These are phyloP conservation scores for Penicillium turbatum DNA, from an alignment of 495 filamentous ascomycete species.

Conservation along the genomic window DNA sequence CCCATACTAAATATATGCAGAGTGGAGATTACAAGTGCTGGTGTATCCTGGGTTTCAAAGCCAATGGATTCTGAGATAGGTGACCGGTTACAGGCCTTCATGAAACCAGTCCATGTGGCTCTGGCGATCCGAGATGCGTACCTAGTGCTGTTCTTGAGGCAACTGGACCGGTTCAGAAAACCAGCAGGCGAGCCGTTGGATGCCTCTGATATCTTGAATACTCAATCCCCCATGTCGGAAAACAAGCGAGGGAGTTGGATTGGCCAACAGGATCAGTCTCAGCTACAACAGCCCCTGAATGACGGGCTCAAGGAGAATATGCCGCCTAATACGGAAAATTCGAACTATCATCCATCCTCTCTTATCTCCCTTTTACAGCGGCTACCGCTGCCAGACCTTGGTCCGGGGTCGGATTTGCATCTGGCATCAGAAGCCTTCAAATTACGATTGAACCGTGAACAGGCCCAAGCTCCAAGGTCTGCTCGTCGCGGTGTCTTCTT, in stretches of 20 bases:
- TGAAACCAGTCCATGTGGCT: slow-evolving; percentile 33
- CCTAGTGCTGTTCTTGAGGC: slow-evolving; percentile 27
- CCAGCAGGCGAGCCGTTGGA: slow-evolving; percentile 12
- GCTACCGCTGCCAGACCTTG: slow-evolving; percentile 36
- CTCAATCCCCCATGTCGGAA: slow-evolving; percentile 14
- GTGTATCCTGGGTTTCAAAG: slow-evolving; percentile 48
- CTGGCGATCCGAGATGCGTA: slow-evolving; percentile 39
- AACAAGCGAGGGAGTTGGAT: slow-evolving; percentile 18
- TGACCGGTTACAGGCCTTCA: slow-evolving; percentile 31
- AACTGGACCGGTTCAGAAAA: slow-evolving; percentile 28
- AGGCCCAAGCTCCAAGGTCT: slow-evolving; percentile 20
- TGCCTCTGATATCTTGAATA: slow-evolving; percentile 12
- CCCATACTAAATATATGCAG: slow-evolving; percentile 28
- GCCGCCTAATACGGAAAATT: slow-evolving; percentile 15
- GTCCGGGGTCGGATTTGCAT: slow-evolving; percentile 36
- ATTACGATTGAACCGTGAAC: slow-evolving; percentile 41
- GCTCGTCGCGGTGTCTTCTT: slow-evolving; percentile 61
- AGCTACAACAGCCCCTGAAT: slow-evolving; percentile 17
- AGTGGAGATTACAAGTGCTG: slow-evolving; percentile 51
- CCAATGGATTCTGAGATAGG: slow-evolving; percentile 35
- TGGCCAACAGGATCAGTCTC: slow-evolving; percentile 22
- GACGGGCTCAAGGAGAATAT: slow-evolving; percentile 15
- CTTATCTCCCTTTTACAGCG: slow-evolving; percentile 35
- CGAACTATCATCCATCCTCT: slow-evolving; percentile 30
- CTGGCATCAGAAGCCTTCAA: slow-evolving; percentile 52